Percentiles rank a stretch among this genome's conserved stretches.
These are phyloP conservation scores for Prunus davidiana DNA, from an alignment of 306 rosid species.

Conservation along the genomic window DNA sequence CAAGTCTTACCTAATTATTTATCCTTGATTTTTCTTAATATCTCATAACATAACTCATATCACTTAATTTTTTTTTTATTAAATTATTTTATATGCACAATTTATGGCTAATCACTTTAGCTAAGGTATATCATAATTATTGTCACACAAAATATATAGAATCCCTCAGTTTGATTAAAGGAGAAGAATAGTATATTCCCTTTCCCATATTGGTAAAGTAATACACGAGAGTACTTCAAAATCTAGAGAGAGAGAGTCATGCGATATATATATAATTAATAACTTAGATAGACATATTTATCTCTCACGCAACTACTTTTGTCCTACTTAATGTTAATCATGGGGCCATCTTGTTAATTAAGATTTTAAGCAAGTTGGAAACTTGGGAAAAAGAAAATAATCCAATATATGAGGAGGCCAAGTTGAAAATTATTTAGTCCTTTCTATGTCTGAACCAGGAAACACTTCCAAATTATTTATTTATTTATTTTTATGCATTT, in stretches of 20 bases:
- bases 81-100: not conserved
- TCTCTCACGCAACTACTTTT: constrained; percentile 23
- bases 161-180: constrained; percentile 7
- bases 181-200: constrained; percentile 22
- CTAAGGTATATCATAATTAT: constrained; percentile 7
- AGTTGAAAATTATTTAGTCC: constrained; percentile 33
- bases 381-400: constrained; percentile 8
- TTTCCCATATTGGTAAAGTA: constrained; percentile 11
- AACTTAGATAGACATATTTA: not conserved
- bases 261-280: not conserved
- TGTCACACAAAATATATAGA: constrained; percentile 8
- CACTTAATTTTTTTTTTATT: not conserved
- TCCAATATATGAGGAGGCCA: constrained; percentile 33
- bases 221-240: not conserved
- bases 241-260: constrained; percentile 14
- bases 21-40: not conserved
- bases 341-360: constrained; percentile 27
- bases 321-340: constrained; percentile 15
- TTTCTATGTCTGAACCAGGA: constrained; percentile 22
- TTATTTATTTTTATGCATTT: constrained; percentile 23
- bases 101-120: constrained; percentile 4
- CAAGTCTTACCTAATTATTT: not conserved
- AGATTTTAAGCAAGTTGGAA: constrained; percentile 19
- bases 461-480: constrained; percentile 2
- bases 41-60: not conserved